Conservation (phyloP, 2,329 filamentous ascomycete genomes). For the Phaeophleospora eucalypticola region DNA sequence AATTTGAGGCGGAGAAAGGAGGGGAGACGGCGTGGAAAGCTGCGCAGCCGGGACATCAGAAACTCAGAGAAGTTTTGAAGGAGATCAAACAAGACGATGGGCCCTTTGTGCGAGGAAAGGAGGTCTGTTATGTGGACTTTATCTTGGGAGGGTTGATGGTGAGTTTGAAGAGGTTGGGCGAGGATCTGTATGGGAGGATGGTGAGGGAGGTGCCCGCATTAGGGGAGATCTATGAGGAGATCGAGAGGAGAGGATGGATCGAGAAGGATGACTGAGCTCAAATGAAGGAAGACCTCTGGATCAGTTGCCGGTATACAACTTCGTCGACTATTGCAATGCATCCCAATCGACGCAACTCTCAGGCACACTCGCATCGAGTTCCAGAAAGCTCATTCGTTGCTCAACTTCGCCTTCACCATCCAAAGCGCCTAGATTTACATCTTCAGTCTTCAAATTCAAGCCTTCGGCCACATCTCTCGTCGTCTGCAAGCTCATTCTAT, state of each 20-base stretch:
- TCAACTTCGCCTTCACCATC: too few relatives aligned
- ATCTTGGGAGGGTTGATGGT: slow-evolving; percentile 22
- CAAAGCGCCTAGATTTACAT: too few relatives aligned
- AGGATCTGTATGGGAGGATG: slow-evolving; percentile 16
- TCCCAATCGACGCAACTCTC: too few relatives aligned
- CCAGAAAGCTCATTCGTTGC: too few relatives aligned
- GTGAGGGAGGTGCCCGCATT: slow-evolving; percentile 6
- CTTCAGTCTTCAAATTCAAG: neutral
- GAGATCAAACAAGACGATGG: slow-evolving; percentile 23
- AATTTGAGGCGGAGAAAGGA: slow-evolving; percentile 27
- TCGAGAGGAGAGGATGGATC: slow-evolving; percentile 16
- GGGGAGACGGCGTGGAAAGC: slow-evolving; percentile 24
- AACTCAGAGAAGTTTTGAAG: slow-evolving; percentile 16
- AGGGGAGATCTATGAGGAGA: slow-evolving; percentile 18
- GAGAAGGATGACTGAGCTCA: slow-evolving; percentile 1
- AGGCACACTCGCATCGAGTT: too few relatives aligned
- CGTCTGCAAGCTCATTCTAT: slow-evolving; percentile 11
- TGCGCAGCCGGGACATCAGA: slow-evolving; percentile 15
- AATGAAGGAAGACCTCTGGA: neutral
- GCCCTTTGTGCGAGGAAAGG: slow-evolving; percentile 23
- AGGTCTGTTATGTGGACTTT: slow-evolving; percentile 25
- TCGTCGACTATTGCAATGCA: neutral
- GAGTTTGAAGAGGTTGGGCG: slow-evolving; percentile 16
- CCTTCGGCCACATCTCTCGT: neutral
- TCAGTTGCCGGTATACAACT: neutral